phyloP scores from a whole-genome alignment of 2,329 filamentous ascomycete genomes.

The Beauveria varroae region DNA sequence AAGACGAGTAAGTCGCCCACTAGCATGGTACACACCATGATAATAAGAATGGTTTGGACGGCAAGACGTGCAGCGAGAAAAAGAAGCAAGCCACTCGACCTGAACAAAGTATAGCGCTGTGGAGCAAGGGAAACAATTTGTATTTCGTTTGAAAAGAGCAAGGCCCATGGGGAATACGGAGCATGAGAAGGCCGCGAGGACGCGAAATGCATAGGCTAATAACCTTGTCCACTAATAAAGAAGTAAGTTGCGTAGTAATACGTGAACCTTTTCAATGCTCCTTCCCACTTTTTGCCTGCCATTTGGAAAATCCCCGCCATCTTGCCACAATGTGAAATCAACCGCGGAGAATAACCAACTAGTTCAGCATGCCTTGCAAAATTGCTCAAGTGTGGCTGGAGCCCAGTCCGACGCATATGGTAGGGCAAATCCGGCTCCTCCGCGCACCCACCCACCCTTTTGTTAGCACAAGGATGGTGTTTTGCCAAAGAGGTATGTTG shows the following conservation, averaged over 20 bases:
- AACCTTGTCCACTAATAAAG: not conserved
- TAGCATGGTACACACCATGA: not conserved
- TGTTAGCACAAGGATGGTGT: too few species aligned
- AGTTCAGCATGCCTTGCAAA: too few species aligned
- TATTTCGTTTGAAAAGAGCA: not conserved
- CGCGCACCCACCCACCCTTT: too few species aligned
- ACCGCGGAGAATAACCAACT: not conserved
- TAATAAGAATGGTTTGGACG: not conserved
- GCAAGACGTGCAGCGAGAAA: not conserved
- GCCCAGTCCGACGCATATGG: not conserved
- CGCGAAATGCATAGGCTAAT: not conserved
- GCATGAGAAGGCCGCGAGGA: not conserved
- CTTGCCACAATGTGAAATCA: not conserved
- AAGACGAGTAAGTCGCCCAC: constrained; percentile 1
- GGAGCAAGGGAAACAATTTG: not conserved
- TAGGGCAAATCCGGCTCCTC: not conserved
- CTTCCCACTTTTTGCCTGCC: constrained; percentile 7
- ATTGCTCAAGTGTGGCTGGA: not conserved
- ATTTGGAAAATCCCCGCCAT: not conserved
- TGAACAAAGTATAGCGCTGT: constrained; percentile 7
- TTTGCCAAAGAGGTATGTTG: too few species aligned
- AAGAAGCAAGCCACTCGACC: not conserved
- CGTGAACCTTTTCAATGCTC: not conserved
- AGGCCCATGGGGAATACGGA: not conserved
- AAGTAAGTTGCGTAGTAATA: not conserved